Percentiles rank a stretch among this genome's conserved stretches.
Evolutionary conservation across 2,329 filamentous ascomycete genomes (phyloP).

Genomic region (Talaromyces pinophilus): DNA sequence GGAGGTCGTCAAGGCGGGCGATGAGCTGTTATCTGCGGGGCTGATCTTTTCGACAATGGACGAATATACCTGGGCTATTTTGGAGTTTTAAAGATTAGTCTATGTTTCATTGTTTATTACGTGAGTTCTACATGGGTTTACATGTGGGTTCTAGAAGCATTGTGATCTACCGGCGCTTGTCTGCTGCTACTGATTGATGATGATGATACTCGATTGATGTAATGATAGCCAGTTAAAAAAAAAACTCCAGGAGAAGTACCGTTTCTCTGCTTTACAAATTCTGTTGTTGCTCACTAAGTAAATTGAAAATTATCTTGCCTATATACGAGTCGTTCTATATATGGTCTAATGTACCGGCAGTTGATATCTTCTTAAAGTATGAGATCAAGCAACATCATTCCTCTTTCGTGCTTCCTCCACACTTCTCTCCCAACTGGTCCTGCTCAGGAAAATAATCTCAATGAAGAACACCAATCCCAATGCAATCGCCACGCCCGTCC

Average conservation of each 20-base stretch:
- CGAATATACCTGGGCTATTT: slow-evolving; percentile 85
- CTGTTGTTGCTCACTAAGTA: background rate
- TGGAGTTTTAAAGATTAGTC: slow-evolving; percentile 56
- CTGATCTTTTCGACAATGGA: slow-evolving; percentile 89
- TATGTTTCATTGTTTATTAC: background rate
- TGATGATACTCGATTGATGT: slow-evolving; percentile 7
- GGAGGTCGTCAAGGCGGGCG: slow-evolving; percentile 74
- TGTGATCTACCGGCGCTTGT: slow-evolving; percentile 1
- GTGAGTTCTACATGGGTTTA: background rate
- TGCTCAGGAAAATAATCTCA: slow-evolving; percentile 59
- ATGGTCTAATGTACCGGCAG: background rate
- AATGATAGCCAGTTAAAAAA: background rate
- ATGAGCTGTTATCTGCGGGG: slow-evolving; percentile 73
- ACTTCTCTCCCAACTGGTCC: slow-evolving; percentile 58
- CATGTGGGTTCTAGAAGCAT: background rate
- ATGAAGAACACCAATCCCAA: slow-evolving; percentile 59
- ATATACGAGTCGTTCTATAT: background rate
- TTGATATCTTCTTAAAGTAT: too few species aligned
- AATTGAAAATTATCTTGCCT: background rate
- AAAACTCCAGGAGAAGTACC: too few species aligned
- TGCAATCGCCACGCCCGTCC: slow-evolving; percentile 75
- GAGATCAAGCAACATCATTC: slow-evolving; percentile 48
- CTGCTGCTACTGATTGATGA: slow-evolving; percentile 14
- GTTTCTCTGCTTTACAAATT: background rate
- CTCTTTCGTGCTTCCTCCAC: slow-evolving; percentile 61